Evolutionary conservation across 1,139 yeast genomes (phyloP).

Genomic region (Petasospora rhodanensis): DNA sequence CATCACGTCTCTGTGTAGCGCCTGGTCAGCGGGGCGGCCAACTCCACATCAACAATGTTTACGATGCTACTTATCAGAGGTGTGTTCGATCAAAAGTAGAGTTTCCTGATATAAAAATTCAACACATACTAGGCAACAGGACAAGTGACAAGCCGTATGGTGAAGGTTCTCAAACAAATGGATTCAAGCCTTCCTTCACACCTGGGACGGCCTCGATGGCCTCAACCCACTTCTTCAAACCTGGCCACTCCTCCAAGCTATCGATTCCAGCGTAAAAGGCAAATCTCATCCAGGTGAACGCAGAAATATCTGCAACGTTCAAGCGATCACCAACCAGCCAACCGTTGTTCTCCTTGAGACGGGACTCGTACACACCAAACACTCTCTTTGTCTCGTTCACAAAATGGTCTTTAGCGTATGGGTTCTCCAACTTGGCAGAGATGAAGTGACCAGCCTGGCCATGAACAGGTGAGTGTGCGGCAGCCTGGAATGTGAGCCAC

Average conservation of each 20-base stretch:
- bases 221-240: constrained; percentile 41
- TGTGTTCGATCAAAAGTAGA: no score
- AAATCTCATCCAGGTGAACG: constrained; percentile 34
- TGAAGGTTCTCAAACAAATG: no score
- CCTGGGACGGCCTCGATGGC: constrained; percentile 35
- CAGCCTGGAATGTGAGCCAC: constrained; percentile 51
- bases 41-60: no score
- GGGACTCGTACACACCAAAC: constrained; percentile 47
- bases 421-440: constrained; percentile 43
- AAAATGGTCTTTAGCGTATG: constrained; percentile 49
- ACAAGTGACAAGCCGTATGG: no score
- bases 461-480: constrained; percentile 58
- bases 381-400: constrained; percentile 48
- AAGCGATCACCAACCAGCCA: constrained; percentile 55
- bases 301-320: constrained; percentile 49
- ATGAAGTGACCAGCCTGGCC: constrained; percentile 53
- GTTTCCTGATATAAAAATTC: no score
- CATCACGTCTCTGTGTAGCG: no score
- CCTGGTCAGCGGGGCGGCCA: no score
- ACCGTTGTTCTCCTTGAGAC: constrained; percentile 42
- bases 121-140: no score
- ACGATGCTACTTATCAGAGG: no score
- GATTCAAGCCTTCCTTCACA: constrained; percentile 7
- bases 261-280: constrained; percentile 32
- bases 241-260: constrained; percentile 37